Evolutionary conservation across 441 rosid genomes (phyloP), one percentile per base, ranked within the genome.

Genomic region (Viola pubescens): DNA sequence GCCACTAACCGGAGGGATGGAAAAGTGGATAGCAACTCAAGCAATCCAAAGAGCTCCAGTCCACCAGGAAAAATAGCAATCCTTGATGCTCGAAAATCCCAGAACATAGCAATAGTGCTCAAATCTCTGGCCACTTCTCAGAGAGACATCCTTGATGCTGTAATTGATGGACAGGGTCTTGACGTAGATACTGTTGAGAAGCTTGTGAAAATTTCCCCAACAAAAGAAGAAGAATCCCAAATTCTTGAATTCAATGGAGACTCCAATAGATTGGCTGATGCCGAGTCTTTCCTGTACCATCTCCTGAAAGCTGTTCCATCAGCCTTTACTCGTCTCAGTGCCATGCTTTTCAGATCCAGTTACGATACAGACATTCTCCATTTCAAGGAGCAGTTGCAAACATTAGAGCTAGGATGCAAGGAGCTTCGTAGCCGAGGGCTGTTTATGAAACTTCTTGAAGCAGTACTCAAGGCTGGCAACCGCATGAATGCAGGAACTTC

Each of bases 401-500:
- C 78, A 3, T 72, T 94, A 6, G 84, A 87, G 53, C 59, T 70
- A 11, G 97, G 83, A 3, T 90, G 96, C 64, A 70, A 65, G 52
- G 99, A 88, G 80, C 94, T 94, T 6, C 73, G 87, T 50, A 80
- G 80, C 14, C 74, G 84, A 16, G 88, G 96, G 54, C 77, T 90
- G 52, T 94, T 94, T 61, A 69, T 88, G 56, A 94, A 90, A 75
- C 95, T 94, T 48, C 65, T 94, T 0, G 99, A 94, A 68, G 99
- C 97, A 1, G 73, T 90, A 54, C 81, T 94, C 4, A 94, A 94
- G 77, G 89, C 99, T 10, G 99, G 99, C 2, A 90, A 94, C 60
- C 76, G 95, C 4, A 90, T 94, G 97, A 94, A 90, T 62, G 90
- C 89, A 0, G 97, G 99, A 75, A 90, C 96, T 52, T 69, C 95